A percentile compares a stretch with the other conserved stretches of the same genome.
These are phyloP conservation scores for Diplodia corticola DNA, from an alignment of 2,329 filamentous ascomycete species.

Conservation along the genomic window DNA sequence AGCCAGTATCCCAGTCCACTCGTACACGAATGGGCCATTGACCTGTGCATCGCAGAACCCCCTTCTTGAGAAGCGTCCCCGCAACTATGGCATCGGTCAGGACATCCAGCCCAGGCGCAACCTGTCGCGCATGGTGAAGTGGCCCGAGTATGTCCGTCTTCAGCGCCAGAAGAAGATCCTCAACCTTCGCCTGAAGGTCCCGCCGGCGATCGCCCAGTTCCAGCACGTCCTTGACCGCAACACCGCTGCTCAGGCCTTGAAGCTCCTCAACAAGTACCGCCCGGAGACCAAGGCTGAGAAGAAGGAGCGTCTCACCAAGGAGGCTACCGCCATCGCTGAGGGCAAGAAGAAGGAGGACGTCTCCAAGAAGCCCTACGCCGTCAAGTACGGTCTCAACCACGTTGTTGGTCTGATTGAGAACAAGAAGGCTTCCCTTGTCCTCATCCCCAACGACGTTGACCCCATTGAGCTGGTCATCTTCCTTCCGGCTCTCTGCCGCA, in stretches of 20 bases:
- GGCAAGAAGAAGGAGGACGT: constrained; percentile 99
- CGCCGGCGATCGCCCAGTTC: constrained; percentile 96
- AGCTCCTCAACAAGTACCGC: constrained; percentile 99
- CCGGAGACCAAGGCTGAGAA: constrained; percentile 99
- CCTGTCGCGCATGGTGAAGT: constrained; percentile 82
- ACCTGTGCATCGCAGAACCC: constrained; percentile 71
- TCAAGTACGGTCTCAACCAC: constrained; percentile 99
- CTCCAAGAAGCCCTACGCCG: constrained; percentile 98
- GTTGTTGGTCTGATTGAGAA: constrained; percentile 67
- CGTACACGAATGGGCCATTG: not conserved
- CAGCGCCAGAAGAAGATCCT: constrained; percentile 94
- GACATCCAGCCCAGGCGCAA: constrained; percentile 97
- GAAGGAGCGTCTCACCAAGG: constrained; percentile 98
- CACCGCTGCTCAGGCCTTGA: constrained; percentile 91
- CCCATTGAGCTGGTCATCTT: constrained; percentile 99
- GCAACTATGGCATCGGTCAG: constrained; percentile 98
- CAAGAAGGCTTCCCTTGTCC: constrained; percentile 98
- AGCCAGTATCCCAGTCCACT: constrained; percentile 41
- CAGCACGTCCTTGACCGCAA: constrained; percentile 73
- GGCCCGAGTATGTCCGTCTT: constrained; percentile 96
- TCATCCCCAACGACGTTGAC: constrained; percentile 99
- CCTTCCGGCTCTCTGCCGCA: constrained; percentile 97
- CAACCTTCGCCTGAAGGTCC: constrained; percentile 97
- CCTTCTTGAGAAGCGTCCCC: constrained; percentile 95
- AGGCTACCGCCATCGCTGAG: constrained; percentile 95